Percentiles rank a stretch among this genome's conserved stretches.
Conservation (phyloP, 108 stramenopile species). For the Chaetoceros tenuissimus region DNA sequence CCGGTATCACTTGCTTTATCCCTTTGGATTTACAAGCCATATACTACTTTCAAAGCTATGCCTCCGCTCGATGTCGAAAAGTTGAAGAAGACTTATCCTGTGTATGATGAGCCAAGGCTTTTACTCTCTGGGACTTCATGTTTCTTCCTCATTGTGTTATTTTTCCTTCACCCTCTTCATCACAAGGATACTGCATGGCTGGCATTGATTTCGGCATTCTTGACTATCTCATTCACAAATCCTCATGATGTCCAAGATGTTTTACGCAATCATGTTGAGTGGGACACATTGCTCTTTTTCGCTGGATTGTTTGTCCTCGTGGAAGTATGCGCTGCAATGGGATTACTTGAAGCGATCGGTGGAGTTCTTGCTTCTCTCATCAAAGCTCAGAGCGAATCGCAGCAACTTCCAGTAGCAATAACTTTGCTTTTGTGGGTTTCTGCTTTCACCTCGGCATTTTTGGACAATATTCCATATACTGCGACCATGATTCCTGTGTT, state of each 20-base stretch:
- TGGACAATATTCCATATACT: constrained; percentile 60
- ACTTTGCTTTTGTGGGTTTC: constrained; percentile 49
- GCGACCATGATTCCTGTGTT: constrained; percentile 64
- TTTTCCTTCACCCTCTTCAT: constrained; percentile 61
- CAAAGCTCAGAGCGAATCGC: constrained; percentile 25
- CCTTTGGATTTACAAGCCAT: constrained; percentile 30
- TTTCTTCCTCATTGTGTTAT: constrained; percentile 45
- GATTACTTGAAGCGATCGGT: constrained; percentile 38
- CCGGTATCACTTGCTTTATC: constrained; percentile 32
- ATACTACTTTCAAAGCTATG: constrained; percentile 27
- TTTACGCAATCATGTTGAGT: constrained; percentile 54
- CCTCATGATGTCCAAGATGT: constrained; percentile 61
- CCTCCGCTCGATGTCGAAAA: constrained; percentile 24
- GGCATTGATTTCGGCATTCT: constrained; percentile 46
- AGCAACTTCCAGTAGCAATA: constrained; percentile 41
- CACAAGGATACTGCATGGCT: constrained; percentile 70
- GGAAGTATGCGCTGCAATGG: constrained; percentile 61
- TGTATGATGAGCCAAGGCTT: constrained; percentile 38
- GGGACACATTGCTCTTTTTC: constrained; percentile 60
- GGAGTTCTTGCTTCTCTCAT: constrained; percentile 32
- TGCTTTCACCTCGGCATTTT: constrained; percentile 47
- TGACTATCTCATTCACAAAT: constrained; percentile 48
- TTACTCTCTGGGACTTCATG: constrained; percentile 37
- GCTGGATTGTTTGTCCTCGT: constrained; percentile 59
- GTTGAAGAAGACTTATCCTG: constrained; percentile 39